A percentile compares a stretch with the other conserved stretches of the same genome.
Conservation (phyloP, 371 early-diverging fungal species). For the Haplosporangium sp. region DNA sequence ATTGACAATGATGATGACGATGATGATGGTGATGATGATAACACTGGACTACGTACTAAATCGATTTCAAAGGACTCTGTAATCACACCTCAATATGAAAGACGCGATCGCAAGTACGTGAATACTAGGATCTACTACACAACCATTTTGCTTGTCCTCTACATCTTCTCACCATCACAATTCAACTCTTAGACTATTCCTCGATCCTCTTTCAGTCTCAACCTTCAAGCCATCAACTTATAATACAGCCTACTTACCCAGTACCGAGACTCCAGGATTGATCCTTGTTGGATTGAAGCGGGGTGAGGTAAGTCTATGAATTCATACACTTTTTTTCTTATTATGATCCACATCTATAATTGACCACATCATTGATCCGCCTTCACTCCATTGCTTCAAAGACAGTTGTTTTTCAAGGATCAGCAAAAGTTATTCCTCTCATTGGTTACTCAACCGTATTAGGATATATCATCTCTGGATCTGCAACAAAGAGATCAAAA, state of each 20-base stretch:
- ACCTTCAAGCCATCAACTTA: conserved; percentile 34
- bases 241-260: conserved; percentile 22
- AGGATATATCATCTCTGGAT: conserved; percentile 58
- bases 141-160: not conserved
- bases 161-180: not conserved
- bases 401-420: conserved; percentile 66
- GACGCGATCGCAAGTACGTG: conserved; percentile 46
- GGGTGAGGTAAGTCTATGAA: conserved; percentile 30
- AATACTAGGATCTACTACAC: no score
- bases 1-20: conserved; percentile 10
- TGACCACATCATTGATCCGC: not conserved
- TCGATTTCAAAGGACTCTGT: not conserved
- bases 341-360: not conserved
- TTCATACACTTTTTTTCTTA: not conserved
- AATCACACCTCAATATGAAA: conserved; percentile 13
- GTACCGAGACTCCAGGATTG: conserved; percentile 8
- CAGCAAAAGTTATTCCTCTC: conserved; percentile 61
- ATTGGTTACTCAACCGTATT: conserved; percentile 58
- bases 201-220: conserved; percentile 46
- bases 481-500: conserved; percentile 17
- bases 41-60: not conserved
- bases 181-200: conserved; percentile 14
- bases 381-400: conserved; percentile 11
- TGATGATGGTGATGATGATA: not conserved
- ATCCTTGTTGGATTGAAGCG: conserved; percentile 36